Conservation (phyloP, 2,329 filamentous ascomycete genomes). For the Laburnicola sp. region DNA sequence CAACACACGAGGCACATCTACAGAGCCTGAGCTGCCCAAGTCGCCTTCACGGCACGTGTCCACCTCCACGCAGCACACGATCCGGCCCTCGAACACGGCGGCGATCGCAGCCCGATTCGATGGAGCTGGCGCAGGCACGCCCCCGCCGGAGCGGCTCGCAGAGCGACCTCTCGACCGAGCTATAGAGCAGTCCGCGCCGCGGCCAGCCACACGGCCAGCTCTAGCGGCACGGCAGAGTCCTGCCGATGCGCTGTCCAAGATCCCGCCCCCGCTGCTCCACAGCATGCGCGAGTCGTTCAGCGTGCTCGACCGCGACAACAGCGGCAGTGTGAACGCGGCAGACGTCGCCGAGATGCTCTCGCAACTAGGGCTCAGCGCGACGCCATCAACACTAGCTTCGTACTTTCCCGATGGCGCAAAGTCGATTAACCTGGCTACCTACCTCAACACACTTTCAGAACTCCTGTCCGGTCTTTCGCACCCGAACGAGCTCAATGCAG, state of each 20-base stretch:
- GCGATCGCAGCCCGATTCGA: constrained; percentile 44
- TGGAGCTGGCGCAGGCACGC: constrained; percentile 37
- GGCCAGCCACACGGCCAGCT: constrained; percentile 27
- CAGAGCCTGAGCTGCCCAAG: constrained; percentile 31
- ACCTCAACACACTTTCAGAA: constrained; percentile 78
- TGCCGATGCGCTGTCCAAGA: constrained; percentile 60
- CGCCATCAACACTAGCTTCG: constrained; percentile 67
- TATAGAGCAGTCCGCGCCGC: constrained; percentile 47
- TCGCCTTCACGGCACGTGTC: constrained; percentile 35
- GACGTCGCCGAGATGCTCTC: constrained; percentile 86
- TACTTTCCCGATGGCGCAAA: constrained; percentile 79
- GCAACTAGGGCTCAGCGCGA: constrained; percentile 79
- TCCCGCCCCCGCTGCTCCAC: constrained; percentile 81
- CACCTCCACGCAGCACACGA: constrained; percentile 25
- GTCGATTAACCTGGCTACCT: constrained; percentile 80
- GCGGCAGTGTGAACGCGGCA: constrained; percentile 77
- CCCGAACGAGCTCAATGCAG: constrained; percentile 78
- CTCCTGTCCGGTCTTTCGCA: constrained; percentile 75
- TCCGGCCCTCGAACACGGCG: constrained; percentile 28
- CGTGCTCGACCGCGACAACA: constrained; percentile 86
- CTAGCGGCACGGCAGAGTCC: constrained; percentile 29
- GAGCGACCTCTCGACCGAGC: constrained; percentile 26
- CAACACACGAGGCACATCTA: constrained; percentile 35
- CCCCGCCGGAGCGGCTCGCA: constrained; percentile 33
- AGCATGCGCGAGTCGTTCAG: constrained; percentile 91